These are phyloP conservation scores for Camptophora hylomeconis DNA, from an alignment of 2,329 filamentous ascomycete species.

Conservation along the genomic window DNA sequence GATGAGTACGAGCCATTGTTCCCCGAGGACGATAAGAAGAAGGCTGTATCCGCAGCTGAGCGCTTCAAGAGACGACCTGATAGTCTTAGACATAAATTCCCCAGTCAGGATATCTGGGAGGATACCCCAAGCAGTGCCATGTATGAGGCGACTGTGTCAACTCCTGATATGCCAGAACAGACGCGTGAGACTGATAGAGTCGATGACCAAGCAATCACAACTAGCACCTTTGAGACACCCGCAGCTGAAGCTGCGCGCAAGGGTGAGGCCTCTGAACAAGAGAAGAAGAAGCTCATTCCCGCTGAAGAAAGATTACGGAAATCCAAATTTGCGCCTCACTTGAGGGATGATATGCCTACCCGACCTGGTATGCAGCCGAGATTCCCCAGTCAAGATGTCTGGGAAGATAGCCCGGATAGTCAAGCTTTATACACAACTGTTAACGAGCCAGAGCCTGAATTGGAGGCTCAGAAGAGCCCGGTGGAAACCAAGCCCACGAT, in stretches of 20 bases:
- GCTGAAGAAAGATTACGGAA: slow-evolving; percentile 22
- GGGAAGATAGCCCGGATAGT: slow-evolving; percentile 87
- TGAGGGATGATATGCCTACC: slow-evolving; percentile 33
- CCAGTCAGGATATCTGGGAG: slow-evolving; percentile 94
- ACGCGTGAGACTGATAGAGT: slow-evolving; percentile 28
- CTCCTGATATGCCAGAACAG: slow-evolving; percentile 48
- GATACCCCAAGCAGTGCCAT: slow-evolving; percentile 80
- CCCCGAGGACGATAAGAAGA: slow-evolving; percentile 50
- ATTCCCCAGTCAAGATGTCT: slow-evolving; percentile 85
- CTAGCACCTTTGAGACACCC: slow-evolving; percentile 25
- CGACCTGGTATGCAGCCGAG: slow-evolving; percentile 50
- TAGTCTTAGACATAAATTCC: slow-evolving; percentile 57
- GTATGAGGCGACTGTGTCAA: slow-evolving; percentile 65
- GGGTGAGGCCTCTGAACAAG: slow-evolving; percentile 26
- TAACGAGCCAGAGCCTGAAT: slow-evolving; percentile 36
- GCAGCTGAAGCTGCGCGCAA: slow-evolving; percentile 36
- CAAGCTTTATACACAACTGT: slow-evolving; percentile 67
- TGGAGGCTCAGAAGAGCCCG: slow-evolving; percentile 31
- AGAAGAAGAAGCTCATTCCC: slow-evolving; percentile 26
- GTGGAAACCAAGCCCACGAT: slow-evolving; percentile 19
- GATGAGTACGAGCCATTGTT: slow-evolving; percentile 94
- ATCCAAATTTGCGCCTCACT: slow-evolving; percentile 31
- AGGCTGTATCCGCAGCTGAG: slow-evolving; percentile 39
- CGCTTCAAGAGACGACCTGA: slow-evolving; percentile 43
- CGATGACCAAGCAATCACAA: slow-evolving; percentile 14